These are phyloP conservation scores for Phylloporus arenicola DNA, from an alignment of 768 basidiomycete genomes.

Conservation along the genomic window DNA sequence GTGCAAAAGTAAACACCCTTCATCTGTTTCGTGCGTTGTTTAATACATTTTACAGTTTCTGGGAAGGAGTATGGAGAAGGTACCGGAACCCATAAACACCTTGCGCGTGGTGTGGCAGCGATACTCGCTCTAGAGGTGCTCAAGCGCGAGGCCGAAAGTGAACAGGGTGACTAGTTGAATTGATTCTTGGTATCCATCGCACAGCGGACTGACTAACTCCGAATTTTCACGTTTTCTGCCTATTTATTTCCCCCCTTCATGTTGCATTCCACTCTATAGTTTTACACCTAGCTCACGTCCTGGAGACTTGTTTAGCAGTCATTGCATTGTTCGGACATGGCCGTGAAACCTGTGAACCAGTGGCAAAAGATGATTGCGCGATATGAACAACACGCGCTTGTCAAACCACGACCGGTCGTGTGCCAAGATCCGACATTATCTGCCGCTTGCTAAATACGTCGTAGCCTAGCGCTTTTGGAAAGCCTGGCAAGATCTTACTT, in stretches of 20 bases:
- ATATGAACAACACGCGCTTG: slow-evolving; percentile 9
- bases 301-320: slow-evolving; percentile 9
- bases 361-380: slow-evolving; percentile 1
- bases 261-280: slow-evolving; percentile 7
- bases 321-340: slow-evolving; percentile 3
- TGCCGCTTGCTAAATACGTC: slow-evolving; percentile 12
- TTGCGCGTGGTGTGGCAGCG: slow-evolving; percentile 43
- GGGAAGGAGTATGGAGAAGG: slow-evolving; percentile 46
- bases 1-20: slow-evolving; percentile 49
- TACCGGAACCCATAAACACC: slow-evolving; percentile 45
- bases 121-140: slow-evolving; percentile 33
- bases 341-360: slow-evolving; percentile 3
- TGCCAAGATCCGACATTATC: slow-evolving; percentile 7
- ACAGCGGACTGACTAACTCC: not conserved
- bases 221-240: not conserved
- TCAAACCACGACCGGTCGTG: slow-evolving; percentile 6
- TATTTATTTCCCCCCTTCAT: slow-evolving; percentile 6
- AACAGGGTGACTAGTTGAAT: slow-evolving; percentile 9
- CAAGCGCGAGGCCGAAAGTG: slow-evolving; percentile 18
- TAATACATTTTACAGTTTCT: slow-evolving; percentile 38
- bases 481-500: slow-evolving; percentile 6
- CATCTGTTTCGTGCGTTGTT: slow-evolving; percentile 3
- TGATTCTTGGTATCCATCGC: not conserved
- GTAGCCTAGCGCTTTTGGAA: slow-evolving; percentile 1
- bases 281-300: slow-evolving; percentile 2